These are phyloP conservation scores for Hyphodiscus sp. DNA, from an alignment of 2,329 filamentous ascomycete genomes.

Conservation along the genomic window DNA sequence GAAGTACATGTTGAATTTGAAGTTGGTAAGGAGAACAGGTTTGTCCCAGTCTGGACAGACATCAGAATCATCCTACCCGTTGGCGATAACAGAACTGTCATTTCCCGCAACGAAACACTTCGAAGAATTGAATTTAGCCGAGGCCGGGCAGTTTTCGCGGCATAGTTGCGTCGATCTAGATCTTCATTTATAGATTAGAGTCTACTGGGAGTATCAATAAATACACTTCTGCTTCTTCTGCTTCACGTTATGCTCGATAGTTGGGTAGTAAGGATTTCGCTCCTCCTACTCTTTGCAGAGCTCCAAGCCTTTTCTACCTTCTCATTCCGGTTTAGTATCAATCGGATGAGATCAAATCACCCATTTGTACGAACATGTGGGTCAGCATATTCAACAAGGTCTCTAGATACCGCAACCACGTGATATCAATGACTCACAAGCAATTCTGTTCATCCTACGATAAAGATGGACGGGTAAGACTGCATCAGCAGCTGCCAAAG, in stretches of 20 bases:
- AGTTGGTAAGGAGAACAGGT: slow-evolving; percentile 34
- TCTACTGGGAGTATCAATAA: neutral
- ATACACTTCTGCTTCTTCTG: neutral
- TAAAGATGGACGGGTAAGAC: too few relatives aligned
- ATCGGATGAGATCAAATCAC: neutral
- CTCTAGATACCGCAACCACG: too few relatives aligned
- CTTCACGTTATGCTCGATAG: neutral
- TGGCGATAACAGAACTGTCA: slow-evolving; percentile 34
- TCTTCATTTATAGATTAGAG: neutral
- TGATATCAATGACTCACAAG: too few relatives aligned
- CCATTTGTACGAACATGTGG: too few relatives aligned
- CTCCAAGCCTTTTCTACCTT: neutral
- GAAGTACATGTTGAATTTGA: slow-evolving; percentile 38
- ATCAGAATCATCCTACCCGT: slow-evolving; percentile 44
- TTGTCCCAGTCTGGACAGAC: slow-evolving; percentile 42
- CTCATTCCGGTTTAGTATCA: neutral
- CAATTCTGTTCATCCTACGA: too few relatives aligned
- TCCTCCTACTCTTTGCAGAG: neutral
- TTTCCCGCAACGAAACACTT: neutral
- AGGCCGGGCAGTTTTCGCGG: neutral
- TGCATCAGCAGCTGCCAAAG: too few relatives aligned
- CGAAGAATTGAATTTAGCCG: neutral
- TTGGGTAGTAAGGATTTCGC: too few relatives aligned
- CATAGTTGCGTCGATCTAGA: neutral
- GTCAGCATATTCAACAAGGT: too few relatives aligned